These are phyloP conservation scores for Wickerhamomyces bisporus DNA, from an alignment of 805 yeast species.

Conservation along the genomic window DNA sequence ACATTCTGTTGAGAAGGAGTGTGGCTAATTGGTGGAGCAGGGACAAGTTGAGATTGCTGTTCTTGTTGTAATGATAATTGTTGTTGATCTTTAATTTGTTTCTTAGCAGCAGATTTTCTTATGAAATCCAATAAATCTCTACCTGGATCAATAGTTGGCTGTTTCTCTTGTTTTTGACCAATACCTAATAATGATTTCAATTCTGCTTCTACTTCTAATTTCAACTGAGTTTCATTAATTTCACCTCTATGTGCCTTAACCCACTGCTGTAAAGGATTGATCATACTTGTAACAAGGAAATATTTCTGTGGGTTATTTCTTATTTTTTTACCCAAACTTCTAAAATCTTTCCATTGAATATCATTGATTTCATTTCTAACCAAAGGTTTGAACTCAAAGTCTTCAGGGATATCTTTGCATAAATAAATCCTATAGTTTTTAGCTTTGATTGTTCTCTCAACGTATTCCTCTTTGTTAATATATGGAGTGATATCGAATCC, in stretches of 20 bases:
- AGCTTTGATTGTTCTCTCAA: conserved; percentile 77
- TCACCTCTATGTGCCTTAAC: conserved; percentile 46
- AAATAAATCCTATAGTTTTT: conserved; percentile 83
- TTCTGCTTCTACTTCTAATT: conserved; percentile 56
- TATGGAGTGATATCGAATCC: conserved; percentile 77
- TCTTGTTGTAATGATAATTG: conserved; percentile 4
- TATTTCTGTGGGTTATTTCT: conserved; percentile 26
- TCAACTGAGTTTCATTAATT: conserved; percentile 51
- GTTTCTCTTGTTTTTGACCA: conserved; percentile 28
- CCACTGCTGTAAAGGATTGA: conserved; percentile 42
- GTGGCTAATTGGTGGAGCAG: neutral
- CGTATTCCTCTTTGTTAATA: conserved; percentile 63
- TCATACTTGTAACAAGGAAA: conserved; percentile 36
- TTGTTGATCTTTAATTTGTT: conserved; percentile 15
- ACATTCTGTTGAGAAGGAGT: conserved; percentile 1
- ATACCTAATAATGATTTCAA: conserved; percentile 63
- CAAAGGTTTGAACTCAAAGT: conserved; percentile 66
- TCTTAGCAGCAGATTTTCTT: conserved; percentile 37
- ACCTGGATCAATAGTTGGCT: conserved; percentile 54
- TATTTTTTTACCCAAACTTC: conserved; percentile 28
- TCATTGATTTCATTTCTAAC: conserved; percentile 85
- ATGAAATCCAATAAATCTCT: conserved; percentile 67
- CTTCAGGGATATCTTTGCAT: conserved; percentile 73
- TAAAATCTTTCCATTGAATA: conserved; percentile 74
- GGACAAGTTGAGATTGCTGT: conserved; percentile 5